A percentile compares a stretch with the other conserved stretches of the same genome.
phyloP scores from a whole-genome alignment of 208 protist genomes.

The Trypanosoma caninum region DNA sequence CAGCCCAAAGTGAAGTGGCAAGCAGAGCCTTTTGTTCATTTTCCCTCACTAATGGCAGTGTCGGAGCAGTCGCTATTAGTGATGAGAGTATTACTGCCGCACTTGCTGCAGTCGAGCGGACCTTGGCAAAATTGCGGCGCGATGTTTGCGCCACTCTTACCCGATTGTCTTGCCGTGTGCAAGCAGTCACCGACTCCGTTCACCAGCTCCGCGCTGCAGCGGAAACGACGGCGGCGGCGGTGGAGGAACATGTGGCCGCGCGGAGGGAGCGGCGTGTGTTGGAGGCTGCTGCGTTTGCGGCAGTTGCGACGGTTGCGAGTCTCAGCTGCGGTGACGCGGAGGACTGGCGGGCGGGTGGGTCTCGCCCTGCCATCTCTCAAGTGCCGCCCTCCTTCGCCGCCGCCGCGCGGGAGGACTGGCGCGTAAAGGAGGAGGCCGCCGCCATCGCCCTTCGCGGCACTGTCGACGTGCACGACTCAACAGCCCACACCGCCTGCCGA shows the following conservation, averaged over 20 bases:
- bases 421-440: not conserved
- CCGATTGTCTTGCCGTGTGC: conserved; percentile 4
- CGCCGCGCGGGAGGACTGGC: not conserved
- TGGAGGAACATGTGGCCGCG: not conserved
- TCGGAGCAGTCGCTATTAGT: too few species aligned
- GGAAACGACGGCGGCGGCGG: not conserved
- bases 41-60: too few species aligned
- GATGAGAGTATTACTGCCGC: not conserved
- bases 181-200: not conserved
- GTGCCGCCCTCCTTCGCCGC: not conserved
- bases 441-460: not conserved
- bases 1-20: not conserved
- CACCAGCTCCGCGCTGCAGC: not conserved
- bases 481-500: conserved; percentile 5
- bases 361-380: not conserved
- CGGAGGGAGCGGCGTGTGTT: not conserved
- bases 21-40: too few species aligned
- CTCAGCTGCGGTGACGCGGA: not conserved
- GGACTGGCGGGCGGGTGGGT: not conserved
- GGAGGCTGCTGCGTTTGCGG: not conserved
- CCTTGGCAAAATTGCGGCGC: conserved; percentile 1
- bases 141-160: not conserved
- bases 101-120: not conserved
- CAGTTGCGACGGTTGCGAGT: conserved; percentile 1
- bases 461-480: not conserved